Evolutionary conservation across 805 yeast species (phyloP), one percentile per base, ranked within the genome.

Genomic region (Metschnikowia koreensis): DNA sequence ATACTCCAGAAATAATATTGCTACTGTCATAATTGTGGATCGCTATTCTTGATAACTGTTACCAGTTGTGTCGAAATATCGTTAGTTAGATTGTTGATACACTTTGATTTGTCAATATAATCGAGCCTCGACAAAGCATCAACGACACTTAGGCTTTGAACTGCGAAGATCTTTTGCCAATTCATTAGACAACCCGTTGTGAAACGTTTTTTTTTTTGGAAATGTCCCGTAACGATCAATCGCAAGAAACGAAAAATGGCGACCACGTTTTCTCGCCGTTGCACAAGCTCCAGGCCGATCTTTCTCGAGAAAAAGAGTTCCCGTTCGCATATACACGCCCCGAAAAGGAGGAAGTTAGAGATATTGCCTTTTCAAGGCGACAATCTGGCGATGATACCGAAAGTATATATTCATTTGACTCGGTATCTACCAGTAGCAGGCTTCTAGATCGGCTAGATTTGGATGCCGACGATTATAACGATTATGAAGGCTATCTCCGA

Each of bases 361-460:
- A 44, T 11, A 28, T 39, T 29, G 16, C 27, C 36, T 31, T n/a
- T 31, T 28, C 41, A 13, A 11, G 41, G 16, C 31, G 37, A 38
- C 33, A 45, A 34, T 33, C 28, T 37, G 17, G 15, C 16, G 28
- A 27, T 36, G 77, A 72, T 54, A 58, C 65, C 31, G 73, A 66
- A 29, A 73, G 77, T 51, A 58, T 75, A n/a, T 73, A 73, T 55
- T 71, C 77, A 11, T 75, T 73, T 48, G 79, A 74, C 40, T 73
- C 77, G 6, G 76, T 74, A 8, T 67, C 74, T 41, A 74, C 79
- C 31, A 72, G 64, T 55, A 77, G 77, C 6, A 55, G 79, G 41
- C 63, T 75, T 31, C 60, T 75, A 11, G 79, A 75, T 54, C 53
- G 62, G 7, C 49, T 59, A 15, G 61, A 54, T 34, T 51, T 59